These are phyloP conservation scores for Tricharina praecox DNA, from an alignment of 495 filamentous ascomycete genomes.

Conservation along the genomic window DNA sequence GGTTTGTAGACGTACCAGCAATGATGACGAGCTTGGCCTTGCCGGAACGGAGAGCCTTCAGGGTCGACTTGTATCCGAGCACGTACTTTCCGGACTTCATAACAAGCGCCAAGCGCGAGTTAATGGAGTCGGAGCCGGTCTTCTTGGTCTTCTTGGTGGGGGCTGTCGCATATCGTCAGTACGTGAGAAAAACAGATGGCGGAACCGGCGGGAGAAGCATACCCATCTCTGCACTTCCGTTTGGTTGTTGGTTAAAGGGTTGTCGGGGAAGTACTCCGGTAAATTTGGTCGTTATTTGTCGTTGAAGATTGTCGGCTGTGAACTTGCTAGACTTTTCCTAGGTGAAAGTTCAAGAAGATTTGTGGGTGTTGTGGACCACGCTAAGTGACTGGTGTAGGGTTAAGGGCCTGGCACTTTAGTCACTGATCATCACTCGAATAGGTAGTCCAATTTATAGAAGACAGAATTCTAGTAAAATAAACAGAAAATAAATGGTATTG, in stretches of 20 bases:
- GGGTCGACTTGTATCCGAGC: slow-evolving; percentile 76
- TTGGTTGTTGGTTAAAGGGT: neutral
- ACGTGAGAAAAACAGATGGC: neutral
- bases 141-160: slow-evolving; percentile 83
- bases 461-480: no score
- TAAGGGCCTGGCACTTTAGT: no score
- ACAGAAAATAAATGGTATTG: no score
- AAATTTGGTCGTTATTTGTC: neutral
- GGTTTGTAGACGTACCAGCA: slow-evolving; percentile 39
- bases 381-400: no score
- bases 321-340: no score
- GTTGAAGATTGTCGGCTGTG: neutral
- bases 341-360: no score
- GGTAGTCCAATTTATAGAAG: no score
- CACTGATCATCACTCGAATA: no score
- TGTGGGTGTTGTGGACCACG: no score
- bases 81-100: slow-evolving; percentile 85
- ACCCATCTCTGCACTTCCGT: slow-evolving; percentile 5
- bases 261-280: neutral
- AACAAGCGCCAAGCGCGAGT: slow-evolving; percentile 58
- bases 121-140: slow-evolving; percentile 66
- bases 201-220: neutral
- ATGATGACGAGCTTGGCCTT: slow-evolving; percentile 70
- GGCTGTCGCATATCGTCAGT: slow-evolving; percentile 42
- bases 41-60: slow-evolving; percentile 81